phyloP scores from a whole-genome alignment of 192 early-diverging fungal species.

The Coemansia sp. region DNA sequence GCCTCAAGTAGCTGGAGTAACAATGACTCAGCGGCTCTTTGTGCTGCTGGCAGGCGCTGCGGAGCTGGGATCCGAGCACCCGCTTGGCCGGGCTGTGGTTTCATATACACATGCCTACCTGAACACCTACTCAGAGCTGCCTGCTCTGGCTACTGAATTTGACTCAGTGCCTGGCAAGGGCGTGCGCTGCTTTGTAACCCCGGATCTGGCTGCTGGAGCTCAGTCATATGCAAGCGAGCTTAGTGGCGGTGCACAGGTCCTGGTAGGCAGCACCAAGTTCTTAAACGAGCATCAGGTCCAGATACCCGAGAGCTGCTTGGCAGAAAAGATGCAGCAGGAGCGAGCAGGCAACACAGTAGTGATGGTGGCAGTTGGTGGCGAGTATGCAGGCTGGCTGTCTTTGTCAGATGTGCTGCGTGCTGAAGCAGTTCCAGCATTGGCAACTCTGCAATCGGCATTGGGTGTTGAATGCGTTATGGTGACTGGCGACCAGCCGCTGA shows the following conservation, averaged over 20 bases:
- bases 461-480: conserved; percentile 83
- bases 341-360: conserved; percentile 75
- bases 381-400: conserved; percentile 66
- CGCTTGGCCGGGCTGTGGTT: conserved; percentile 76
- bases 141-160: conserved; percentile 59
- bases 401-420: conserved; percentile 85
- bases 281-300: conserved; percentile 50
- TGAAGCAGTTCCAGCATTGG: conserved; percentile 68
- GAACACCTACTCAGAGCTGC: conserved; percentile 17
- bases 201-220: conserved; percentile 16
- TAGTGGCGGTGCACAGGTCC: conserved; percentile 40
- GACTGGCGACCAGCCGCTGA: conserved; percentile 87
- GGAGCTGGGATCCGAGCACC: conserved; percentile 85
- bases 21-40: conserved; percentile 54
- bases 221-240: conserved; percentile 15
- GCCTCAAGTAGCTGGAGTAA: conserved; percentile 6
- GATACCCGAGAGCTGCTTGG: conserved; percentile 45
- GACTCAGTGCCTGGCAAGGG: conserved; percentile 69
- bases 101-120: conserved; percentile 57
- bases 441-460: conserved; percentile 64
- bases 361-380: conserved; percentile 64
- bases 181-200: conserved; percentile 58
- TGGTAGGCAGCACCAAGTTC: conserved; percentile 75
- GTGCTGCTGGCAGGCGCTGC: conserved; percentile 70
- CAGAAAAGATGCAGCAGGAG: conserved; percentile 57